Evolutionary conservation across 75 land plant genomes (phyloP).

Genomic region (Pinus albicaulis): DNA sequence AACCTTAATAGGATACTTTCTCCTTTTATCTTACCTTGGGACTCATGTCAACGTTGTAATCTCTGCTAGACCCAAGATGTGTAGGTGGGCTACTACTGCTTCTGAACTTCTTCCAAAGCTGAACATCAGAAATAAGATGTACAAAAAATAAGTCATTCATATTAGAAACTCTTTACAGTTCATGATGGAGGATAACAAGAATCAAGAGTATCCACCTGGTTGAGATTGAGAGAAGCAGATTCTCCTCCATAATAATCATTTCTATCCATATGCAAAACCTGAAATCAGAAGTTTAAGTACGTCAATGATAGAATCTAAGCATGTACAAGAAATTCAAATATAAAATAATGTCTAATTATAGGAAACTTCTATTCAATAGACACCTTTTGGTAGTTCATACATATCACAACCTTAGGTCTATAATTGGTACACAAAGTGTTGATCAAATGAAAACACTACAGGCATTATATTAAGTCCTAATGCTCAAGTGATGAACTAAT

Average conservation of each 20-base stretch:
- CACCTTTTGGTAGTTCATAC: too few relatives aligned
- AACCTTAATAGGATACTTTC: too few relatives aligned
- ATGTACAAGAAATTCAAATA: background rate
- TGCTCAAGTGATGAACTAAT: too few relatives aligned
- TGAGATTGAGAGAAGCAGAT: constrained; percentile 69
- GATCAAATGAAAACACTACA: too few relatives aligned
- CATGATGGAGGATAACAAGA: background rate
- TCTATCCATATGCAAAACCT: constrained; percentile 87
- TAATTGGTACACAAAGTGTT: too few relatives aligned
- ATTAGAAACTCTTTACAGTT: background rate
- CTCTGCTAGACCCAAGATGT: constrained; percentile 60
- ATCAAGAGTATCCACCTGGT: constrained; percentile 32
- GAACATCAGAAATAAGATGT: constrained; percentile 8
- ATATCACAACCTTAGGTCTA: too few relatives aligned
- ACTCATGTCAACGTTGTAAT: constrained; percentile 75
- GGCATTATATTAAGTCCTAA: too few relatives aligned
- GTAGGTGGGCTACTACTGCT: constrained; percentile 57
- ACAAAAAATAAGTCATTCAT: background rate
- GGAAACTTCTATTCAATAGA: background rate
- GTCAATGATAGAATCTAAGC: too few relatives aligned
- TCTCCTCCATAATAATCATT: constrained; percentile 88
- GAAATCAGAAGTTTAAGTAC: background rate
- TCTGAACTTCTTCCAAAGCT: constrained; percentile 58
- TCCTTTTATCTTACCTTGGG: constrained; percentile 40
- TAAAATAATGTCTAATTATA: background rate